Evolutionary conservation across 2,329 filamentous ascomycete genomes (phyloP), one percentile per base, ranked within the genome.

Genomic region (Juglanconis sp.): DNA sequence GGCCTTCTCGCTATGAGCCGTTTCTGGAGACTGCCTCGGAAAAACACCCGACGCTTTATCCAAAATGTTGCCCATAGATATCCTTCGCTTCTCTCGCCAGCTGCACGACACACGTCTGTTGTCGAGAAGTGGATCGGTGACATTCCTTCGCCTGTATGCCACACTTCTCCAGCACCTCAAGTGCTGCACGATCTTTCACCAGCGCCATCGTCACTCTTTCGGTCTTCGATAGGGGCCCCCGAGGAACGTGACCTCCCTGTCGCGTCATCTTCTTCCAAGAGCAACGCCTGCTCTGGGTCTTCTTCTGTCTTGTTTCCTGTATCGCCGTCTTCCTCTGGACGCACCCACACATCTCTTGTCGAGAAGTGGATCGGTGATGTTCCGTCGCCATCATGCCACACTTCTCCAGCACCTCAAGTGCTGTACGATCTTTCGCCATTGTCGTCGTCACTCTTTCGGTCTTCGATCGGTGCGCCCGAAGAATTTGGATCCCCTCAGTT

Each of bases 131-230:
- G 40, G 40, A n/a, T 6, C 40, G 15, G 8, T 44, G 40, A 17
- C 40, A 13, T 44, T 17, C 15, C 40, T 6, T 6, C 46, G 50
- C 54, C 42, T 17, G 53, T 10, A 31, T 13, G 40, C 17, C 31
- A 13, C 57, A 24, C 15, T 53, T 53, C 47, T 53, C 46, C n/a
- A 3, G 17, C n/a, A 9, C 53, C 15, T 2, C 8, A 36, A 6
- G 15, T n/a, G 4, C 32, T 53, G 9, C 30, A 35, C 32, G 10
- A 30, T n/a, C n/a, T 51, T 32, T 34, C 47, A 7, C 36, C 32
- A 4, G 40, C 49, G 31, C 48, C 48, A 38, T 38, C 53, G 30
- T 61, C 59, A 1, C 30, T 58, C 55, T 61, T 59, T 53, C 31
- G 42, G 15, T 40, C 52, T 17, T 38, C 31, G 1, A 9, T 30